phyloP scores from a whole-genome alignment of 768 basidiomycete genomes.

The Russula brevipes region DNA sequence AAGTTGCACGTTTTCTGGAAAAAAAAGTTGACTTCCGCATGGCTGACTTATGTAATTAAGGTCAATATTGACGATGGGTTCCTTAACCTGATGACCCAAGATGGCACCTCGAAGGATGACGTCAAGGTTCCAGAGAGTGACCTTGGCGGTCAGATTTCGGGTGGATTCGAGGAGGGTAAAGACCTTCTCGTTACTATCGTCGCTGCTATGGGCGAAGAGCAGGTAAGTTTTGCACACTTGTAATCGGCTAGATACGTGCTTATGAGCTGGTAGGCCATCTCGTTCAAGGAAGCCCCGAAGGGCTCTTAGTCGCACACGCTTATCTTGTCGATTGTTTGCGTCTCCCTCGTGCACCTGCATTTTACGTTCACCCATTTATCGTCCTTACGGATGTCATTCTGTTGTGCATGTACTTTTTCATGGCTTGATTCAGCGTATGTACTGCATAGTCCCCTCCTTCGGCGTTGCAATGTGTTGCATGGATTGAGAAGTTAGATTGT shows the following conservation, averaged over 20 bases:
- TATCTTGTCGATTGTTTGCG: conserved; percentile 16
- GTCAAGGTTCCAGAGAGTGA: conserved; percentile 87
- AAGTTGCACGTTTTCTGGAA: conserved; percentile 27
- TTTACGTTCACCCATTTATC: conserved; percentile 23
- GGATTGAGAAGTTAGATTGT: conserved; percentile 23
- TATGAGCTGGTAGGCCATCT: conserved; percentile 53
- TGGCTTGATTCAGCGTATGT: conserved; percentile 27
- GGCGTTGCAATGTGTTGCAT: conserved; percentile 20
- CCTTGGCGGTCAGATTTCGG: conserved; percentile 64
- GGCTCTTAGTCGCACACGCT: conserved; percentile 31
- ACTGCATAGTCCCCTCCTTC: conserved; percentile 23
- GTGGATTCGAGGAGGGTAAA: conserved; percentile 77
- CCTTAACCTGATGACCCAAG: conserved; percentile 87
- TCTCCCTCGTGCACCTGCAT: conserved; percentile 20
- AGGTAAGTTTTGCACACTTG: conserved; percentile 38
- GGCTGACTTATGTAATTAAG: conserved; percentile 33
- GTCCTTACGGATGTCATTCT: conserved; percentile 23
- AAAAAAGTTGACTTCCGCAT: not conserved
- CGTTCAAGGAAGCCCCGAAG: conserved; percentile 86
- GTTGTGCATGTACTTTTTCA: conserved; percentile 27
- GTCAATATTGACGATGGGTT: conserved; percentile 90
- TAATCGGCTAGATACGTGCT: not conserved
- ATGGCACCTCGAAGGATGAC: conserved; percentile 85
- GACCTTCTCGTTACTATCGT: conserved; percentile 84
- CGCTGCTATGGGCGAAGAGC: conserved; percentile 90